Conservation (phyloP, 2,329 filamentous ascomycete genomes). For the Colletotrichum shisoi region DNA sequence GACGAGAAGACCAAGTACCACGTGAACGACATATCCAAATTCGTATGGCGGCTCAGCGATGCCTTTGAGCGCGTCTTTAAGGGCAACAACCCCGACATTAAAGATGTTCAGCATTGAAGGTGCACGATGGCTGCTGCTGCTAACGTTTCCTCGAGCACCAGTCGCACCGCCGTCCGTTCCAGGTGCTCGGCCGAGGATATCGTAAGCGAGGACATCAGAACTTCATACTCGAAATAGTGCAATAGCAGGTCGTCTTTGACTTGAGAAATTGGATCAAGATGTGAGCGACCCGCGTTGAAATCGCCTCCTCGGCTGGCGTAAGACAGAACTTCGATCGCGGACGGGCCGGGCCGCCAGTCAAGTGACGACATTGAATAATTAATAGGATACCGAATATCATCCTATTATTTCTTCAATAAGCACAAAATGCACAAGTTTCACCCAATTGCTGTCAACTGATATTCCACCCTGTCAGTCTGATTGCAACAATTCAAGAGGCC, state of each 20-base stretch:
- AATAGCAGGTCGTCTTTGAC: not conserved
- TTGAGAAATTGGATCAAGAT: no score
- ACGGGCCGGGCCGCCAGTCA: not conserved
- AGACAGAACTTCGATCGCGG: not conserved
- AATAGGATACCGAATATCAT: not conserved
- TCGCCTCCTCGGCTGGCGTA: not conserved
- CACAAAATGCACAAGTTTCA: not conserved
- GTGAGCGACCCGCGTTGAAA: not conserved
- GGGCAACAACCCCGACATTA: constrained; percentile 37
- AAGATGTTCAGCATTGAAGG: constrained; percentile 5
- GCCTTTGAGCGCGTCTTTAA: constrained; percentile 36
- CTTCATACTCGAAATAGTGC: no score
- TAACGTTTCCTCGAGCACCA: no score
- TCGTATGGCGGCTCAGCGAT: constrained; percentile 36
- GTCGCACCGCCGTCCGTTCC: no score
- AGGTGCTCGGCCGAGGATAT: not conserved
- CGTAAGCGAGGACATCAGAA: not conserved
- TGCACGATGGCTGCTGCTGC: not conserved
- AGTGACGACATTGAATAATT: not conserved
- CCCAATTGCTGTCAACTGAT: not conserved
- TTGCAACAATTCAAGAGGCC: not conserved
- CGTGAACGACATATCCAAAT: constrained; percentile 37
- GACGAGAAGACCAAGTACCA: constrained; percentile 39
- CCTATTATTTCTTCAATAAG: not conserved
- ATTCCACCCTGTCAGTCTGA: not conserved